Evolutionary conservation across 768 basidiomycete genomes (phyloP).

Genomic region (Agrocybe chaxingu): DNA sequence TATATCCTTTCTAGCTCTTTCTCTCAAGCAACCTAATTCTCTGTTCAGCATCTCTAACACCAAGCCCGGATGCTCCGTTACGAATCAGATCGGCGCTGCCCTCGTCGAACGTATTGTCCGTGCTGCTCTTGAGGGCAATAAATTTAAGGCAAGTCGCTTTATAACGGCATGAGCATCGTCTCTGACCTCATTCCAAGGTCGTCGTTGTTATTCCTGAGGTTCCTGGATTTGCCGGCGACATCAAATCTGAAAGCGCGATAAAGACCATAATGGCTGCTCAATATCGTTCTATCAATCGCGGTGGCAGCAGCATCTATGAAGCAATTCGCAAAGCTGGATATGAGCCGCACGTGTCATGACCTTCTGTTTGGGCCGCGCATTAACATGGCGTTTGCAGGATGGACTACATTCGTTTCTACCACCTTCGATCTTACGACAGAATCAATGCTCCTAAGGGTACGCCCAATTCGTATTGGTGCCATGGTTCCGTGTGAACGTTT

Average conservation of each 20-base stretch:
- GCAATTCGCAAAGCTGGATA: constrained; percentile 71
- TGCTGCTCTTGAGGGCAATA: constrained; percentile 65
- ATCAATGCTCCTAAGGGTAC: constrained; percentile 74
- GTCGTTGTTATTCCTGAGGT: constrained; percentile 87
- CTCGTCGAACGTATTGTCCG: constrained; percentile 80
- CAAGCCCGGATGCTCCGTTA: constrained; percentile 56
- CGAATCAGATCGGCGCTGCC: constrained; percentile 82
- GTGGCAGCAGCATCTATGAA: constrained; percentile 84
- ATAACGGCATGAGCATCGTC: neutral
- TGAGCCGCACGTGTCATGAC: constrained; percentile 58
- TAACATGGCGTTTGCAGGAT: constrained; percentile 33
- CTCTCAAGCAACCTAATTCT: neutral
- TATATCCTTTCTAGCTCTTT: constrained; percentile 31
- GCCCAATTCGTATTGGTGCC: constrained; percentile 12
- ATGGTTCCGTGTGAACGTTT: constrained; percentile 8
- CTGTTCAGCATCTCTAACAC: constrained; percentile 74
- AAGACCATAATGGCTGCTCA: constrained; percentile 88
- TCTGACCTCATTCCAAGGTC: constrained; percentile 44
- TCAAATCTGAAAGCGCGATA: constrained; percentile 60
- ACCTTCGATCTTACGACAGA: constrained; percentile 87
- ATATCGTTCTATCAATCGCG: constrained; percentile 87
- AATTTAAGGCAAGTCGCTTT: constrained; percentile 63
- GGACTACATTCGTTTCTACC: constrained; percentile 90
- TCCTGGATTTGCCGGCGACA: constrained; percentile 83
- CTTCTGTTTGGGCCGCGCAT: neutral